Conservation (phyloP, 257 asterid species). For the Salvia miltiorrhiza region DNA sequence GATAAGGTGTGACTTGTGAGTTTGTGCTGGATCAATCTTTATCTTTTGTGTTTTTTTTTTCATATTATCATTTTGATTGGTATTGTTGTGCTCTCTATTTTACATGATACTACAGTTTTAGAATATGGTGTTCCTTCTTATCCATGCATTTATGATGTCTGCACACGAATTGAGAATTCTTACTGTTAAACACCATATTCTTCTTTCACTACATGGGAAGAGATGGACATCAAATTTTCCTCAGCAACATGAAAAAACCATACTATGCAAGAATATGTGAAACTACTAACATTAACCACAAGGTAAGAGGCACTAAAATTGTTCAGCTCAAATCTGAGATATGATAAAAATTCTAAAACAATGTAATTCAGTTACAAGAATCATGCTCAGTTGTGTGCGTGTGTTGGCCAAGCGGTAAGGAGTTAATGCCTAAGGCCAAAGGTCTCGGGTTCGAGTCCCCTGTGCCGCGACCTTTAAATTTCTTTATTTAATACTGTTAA, state of each 20-base stretch:
- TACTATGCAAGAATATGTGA: neutral
- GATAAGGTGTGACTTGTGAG: too few relatives aligned
- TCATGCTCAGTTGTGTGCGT: too few relatives aligned
- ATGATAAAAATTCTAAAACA: slow-evolving; percentile 2
- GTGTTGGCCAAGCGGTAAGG: too few relatives aligned
- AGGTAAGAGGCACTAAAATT: neutral
- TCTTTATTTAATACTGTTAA: too few relatives aligned
- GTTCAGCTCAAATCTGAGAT: neutral
- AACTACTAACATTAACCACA: neutral
- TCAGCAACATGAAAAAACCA: neutral
- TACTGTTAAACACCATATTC: slow-evolving; percentile 1
- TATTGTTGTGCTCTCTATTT: neutral
- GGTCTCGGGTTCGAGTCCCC: too few relatives aligned
- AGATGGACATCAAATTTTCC: slow-evolving; percentile 81
- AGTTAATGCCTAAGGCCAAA: too few relatives aligned
- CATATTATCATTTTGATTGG: neutral
- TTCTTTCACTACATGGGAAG: slow-evolving; percentile 58
- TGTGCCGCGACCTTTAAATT: too few relatives aligned
- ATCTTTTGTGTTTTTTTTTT: neutral
- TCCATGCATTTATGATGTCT: neutral
- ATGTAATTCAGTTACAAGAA: neutral
- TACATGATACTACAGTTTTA: neutral
- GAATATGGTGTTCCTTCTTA: neutral
- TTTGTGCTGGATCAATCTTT: too few relatives aligned
- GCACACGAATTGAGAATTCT: neutral